Evolutionary conservation across 306 rosid species (phyloP), one percentile per base, ranked within the genome.

Genomic region (Cercis canadensis): DNA sequence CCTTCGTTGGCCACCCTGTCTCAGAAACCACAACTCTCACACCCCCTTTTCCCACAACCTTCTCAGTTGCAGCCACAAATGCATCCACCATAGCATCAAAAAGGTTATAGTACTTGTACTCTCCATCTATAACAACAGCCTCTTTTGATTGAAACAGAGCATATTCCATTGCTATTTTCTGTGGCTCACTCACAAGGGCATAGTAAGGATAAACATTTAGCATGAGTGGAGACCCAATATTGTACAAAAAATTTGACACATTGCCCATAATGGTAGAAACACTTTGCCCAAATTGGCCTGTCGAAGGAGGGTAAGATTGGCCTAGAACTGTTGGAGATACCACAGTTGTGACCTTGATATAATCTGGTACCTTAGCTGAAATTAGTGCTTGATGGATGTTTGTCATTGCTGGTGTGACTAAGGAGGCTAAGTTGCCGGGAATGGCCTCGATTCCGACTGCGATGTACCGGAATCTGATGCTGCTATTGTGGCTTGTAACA

Each of bases 1-100:
- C 73, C 8, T 39, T 56, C 4, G 49, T 39, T 4, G 72, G 72
- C 62, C 62, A 53, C 39, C 62, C 53, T 2, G 40, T 67, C 60
- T 39, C 62, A 0, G 52, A 54, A 12, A 37, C 62, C 73, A 53
- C 62, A 5, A 37, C 11, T 31, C 14, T 53, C 39, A 67, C 40
- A 31, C 43, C 73, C 37, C 4, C 15, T 0, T 16, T 1, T 5
- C 72, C 61, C 4, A 67, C 72, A 2, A 24, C 50, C 14, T 11
- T 67, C 29, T 11, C 61, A 33, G 33, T 56, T 24, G 29, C 50
- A 44, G 50, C 50, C 15, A 44, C 15, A 44, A 44, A 44, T 1
- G 50, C 50, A 12, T 44, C 50, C 15, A 41, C 53, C 67, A 41
- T 62, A 0, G 53, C 72, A 37, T 67, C 61, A 7, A 67, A 52